Evolutionary conservation across 306 rosid genomes (phyloP).

Genomic region (Adenanthera pavonina): DNA sequence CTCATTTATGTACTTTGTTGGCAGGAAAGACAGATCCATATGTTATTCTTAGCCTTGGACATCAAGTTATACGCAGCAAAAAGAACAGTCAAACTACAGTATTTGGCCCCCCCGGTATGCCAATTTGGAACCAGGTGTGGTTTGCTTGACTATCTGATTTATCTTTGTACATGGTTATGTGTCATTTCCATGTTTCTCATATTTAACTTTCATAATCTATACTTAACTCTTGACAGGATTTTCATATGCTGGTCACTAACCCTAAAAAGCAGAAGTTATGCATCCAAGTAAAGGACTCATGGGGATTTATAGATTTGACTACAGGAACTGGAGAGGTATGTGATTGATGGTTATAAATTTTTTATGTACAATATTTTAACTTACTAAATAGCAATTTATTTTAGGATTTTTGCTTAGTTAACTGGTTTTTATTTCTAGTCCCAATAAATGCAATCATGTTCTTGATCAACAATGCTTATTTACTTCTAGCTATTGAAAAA

Average conservation of each 20-base stretch:
- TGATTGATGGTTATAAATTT: background rate
- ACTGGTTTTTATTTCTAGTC: background rate
- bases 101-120: slow-evolving; percentile 95
- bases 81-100: slow-evolving; percentile 98
- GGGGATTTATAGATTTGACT: slow-evolving; percentile 81
- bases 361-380: slow-evolving; percentile 1
- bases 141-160: slow-evolving; percentile 34
- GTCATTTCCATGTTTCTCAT: slow-evolving; percentile 9
- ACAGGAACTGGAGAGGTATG: slow-evolving; percentile 91
- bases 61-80: slow-evolving; percentile 90
- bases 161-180: slow-evolving; percentile 13
- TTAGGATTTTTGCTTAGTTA: slow-evolving; percentile 13
- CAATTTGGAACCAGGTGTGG: slow-evolving; percentile 98
- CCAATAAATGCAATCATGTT: background rate
- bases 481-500: slow-evolving; percentile 5
- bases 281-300: slow-evolving; percentile 88
- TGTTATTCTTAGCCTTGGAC: slow-evolving; percentile 80
- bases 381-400: slow-evolving; percentile 14
- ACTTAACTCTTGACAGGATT: slow-evolving; percentile 71
- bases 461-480: background rate
- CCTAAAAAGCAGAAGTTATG: slow-evolving; percentile 81
- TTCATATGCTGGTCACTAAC: slow-evolving; percentile 87
- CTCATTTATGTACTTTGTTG: slow-evolving; percentile 30
- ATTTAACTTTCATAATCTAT: slow-evolving; percentile 11
- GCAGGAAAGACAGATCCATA: slow-evolving; percentile 97